Base-by-base conservation (phyloP, 1,284 basidiomycete species). In the Sporisorium exsertum region DNA sequence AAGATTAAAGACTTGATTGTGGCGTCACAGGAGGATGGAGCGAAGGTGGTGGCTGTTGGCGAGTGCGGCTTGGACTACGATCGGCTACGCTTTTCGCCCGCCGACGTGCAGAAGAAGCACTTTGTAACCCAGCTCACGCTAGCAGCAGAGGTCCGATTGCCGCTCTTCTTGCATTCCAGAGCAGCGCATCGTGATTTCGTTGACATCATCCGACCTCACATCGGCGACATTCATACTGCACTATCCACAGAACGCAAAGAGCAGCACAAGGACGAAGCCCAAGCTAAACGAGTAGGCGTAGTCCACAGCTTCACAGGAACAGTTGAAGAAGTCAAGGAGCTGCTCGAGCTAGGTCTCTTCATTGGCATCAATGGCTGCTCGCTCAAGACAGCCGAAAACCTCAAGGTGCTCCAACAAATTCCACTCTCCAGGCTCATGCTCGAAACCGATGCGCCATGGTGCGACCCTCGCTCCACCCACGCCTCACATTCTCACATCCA, bases 31-130 rank as follows among this genome's bases (percentile, higher is more conserved):
- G 47, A 45, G 22, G 33, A 40, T 13, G 50, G 64, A 8, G 52
- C 40, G 0, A 69, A 73, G 50, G 74, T 83, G 20, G 76, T 94
- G 9, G 92, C 93, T 0, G 86, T 95, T 1, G 94, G 94, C 18
- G 94, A 95, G 87, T 93, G 94, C 77, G 94, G 94, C 12, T 87
- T 95, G 40, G 94, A 96, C 85, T 95, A 95, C 79, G 94, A 95
- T 83, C 88, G 94, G 16, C 88, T 91, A 0, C 90, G 92, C 77
- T 92, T 93, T 83, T 89, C 92, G 5, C 81, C 89, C 1, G 87
- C 87, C 24, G 90, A 91, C 22, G 88, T 89, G 3, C 94, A 95
- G 84, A 87, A 89, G 69, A 88, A 86, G 51, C 88, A 92, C 81
- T 94, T 96, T 83, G 90, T 92, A 85, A 78, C 88, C 9, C 92